Conservation (phyloP, 1,139 yeast genomes). For the Diutina mesorugosa region DNA sequence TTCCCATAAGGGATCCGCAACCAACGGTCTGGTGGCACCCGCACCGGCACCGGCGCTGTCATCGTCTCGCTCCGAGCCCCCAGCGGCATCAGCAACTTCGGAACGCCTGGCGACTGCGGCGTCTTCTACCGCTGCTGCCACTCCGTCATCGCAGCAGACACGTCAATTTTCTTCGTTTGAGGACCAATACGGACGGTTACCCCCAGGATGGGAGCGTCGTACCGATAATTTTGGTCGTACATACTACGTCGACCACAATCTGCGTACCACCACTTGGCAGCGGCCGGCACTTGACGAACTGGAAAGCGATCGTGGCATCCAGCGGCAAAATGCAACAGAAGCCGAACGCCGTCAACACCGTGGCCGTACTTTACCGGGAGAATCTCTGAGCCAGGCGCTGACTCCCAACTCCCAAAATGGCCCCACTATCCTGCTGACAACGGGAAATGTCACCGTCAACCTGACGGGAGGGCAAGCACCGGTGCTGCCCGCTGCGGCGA, state of each 20-base stretch:
- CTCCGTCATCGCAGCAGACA: constrained; percentile 15
- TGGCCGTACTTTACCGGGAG: constrained; percentile 83
- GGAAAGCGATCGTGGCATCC: constrained; percentile 53
- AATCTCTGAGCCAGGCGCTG: constrained; percentile 15
- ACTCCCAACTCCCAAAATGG: constrained; percentile 4
- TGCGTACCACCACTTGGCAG: constrained; percentile 97
- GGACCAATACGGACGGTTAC: constrained; percentile 91
- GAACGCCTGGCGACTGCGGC: constrained; percentile 4
- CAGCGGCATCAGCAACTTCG: not conserved
- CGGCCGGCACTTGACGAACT: constrained; percentile 73
- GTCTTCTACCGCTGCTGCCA: constrained; percentile 4
- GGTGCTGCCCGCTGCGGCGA: constrained; percentile 59
- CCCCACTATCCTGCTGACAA: constrained; percentile 17
- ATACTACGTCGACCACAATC: constrained; percentile 94
- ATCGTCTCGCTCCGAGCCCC: constrained; percentile 7
- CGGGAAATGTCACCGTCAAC: constrained; percentile 33
- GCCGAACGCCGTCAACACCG: constrained; percentile 86
- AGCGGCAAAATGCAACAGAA: constrained; percentile 54
- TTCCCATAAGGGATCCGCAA: constrained; percentile 24
- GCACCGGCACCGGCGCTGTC: constrained; percentile 5
- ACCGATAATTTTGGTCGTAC: constrained; percentile 96
- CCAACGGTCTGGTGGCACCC: constrained; percentile 8
- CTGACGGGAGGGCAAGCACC: constrained; percentile 33
- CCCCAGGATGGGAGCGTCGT: constrained; percentile 98
- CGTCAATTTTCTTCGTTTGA: constrained; percentile 79